phyloP scores from a whole-genome alignment of 768 basidiomycete genomes.

The Hemileccinum impolitum region DNA sequence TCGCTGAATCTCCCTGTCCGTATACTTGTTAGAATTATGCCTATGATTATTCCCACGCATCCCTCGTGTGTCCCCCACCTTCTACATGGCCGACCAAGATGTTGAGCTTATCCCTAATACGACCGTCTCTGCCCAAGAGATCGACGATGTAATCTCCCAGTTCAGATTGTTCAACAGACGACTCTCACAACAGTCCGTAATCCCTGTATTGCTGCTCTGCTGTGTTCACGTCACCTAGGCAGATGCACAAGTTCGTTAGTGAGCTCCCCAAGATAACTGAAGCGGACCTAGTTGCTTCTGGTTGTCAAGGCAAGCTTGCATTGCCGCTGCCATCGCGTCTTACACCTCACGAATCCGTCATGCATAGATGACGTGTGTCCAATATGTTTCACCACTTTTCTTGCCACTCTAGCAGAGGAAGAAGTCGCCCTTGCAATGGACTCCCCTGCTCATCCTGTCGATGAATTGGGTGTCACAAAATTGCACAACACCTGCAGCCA shows the following conservation, averaged over 20 bases:
- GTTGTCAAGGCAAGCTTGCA: conserved; percentile 41
- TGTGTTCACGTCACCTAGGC: conserved; percentile 22
- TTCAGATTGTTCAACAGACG: conserved; percentile 26
- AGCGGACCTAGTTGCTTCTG: conserved; percentile 43
- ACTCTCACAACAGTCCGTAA: conserved; percentile 27
- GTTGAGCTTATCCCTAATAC: conserved; percentile 1
- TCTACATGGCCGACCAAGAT: conserved; percentile 23
- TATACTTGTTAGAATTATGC: conserved; percentile 26
- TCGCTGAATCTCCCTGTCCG: conserved; percentile 31
- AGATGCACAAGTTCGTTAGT: conserved; percentile 39
- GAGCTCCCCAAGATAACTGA: conserved; percentile 51
- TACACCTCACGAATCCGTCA: not conserved
- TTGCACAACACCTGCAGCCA: conserved; percentile 58
- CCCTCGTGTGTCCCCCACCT: not conserved
- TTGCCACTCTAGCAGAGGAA: conserved; percentile 69
- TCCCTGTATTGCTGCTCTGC: not conserved
- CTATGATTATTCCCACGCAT: conserved; percentile 29
- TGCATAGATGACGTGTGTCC: conserved; percentile 64
- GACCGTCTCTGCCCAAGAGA: conserved; percentile 24
- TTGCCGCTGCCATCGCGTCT: not conserved
- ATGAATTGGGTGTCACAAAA: conserved; percentile 67
- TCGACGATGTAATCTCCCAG: conserved; percentile 30
- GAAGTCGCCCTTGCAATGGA: conserved; percentile 74
- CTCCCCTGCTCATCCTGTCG: conserved; percentile 68
- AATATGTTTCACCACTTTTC: conserved; percentile 69